Conservation (phyloP, 1,284 basidiomycete species). For the Puccinia novopanici region DNA sequence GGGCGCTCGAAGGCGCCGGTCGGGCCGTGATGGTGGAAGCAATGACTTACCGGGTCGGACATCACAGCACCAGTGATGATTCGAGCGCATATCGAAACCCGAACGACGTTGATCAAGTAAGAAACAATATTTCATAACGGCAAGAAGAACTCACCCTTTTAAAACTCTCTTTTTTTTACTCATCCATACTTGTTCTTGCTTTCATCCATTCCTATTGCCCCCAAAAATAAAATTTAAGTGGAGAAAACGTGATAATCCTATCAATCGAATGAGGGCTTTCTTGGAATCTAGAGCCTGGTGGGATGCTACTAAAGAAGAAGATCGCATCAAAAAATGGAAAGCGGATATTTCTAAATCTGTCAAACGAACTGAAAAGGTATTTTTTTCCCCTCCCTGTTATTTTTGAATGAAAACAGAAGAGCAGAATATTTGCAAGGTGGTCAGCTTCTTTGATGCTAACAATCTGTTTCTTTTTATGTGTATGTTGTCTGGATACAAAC, state of each 20-base stretch:
- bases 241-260: conserved; percentile 71
- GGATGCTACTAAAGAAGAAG: conserved; percentile 31
- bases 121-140: conserved; percentile 13
- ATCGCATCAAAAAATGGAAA: conserved; percentile 35
- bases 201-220: not conserved
- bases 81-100: conserved; percentile 84
- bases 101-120: conserved; percentile 74
- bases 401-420: no score
- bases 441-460: no score
- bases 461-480: not conserved
- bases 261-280: conserved; percentile 78
- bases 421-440: no score
- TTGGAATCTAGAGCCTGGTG: conserved; percentile 65
- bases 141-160: conserved; percentile 62
- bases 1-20: conserved; percentile 72
- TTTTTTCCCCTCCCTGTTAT: not conserved
- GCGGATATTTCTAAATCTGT: conserved; percentile 11
- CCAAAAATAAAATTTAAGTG: conserved; percentile 49
- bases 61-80: conserved; percentile 92
- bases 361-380: conserved; percentile 42
- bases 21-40: conserved; percentile 85
- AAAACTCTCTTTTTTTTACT: not conserved
- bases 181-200: not conserved
- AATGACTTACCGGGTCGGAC: conserved; percentile 92
- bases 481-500: not conserved